Evolutionary conservation across 2,329 filamentous ascomycete species (phyloP), one percentile per base, ranked within the genome.

Genomic region (Aspergillus uvarum): DNA sequence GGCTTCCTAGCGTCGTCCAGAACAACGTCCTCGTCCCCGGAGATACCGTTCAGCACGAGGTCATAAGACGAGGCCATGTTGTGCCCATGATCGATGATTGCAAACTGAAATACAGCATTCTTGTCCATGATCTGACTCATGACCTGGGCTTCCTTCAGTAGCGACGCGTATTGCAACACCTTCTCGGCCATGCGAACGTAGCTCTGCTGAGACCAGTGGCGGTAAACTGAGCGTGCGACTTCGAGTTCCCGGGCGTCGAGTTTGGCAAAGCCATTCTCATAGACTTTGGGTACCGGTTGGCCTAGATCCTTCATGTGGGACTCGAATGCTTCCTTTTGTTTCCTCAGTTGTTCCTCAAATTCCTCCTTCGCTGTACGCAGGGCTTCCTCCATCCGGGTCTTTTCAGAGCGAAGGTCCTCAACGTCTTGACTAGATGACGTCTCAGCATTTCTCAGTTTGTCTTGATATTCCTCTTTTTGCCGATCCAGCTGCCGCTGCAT

Each of bases 111-210:
- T 21, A 94, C 89, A 8, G 97, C 90, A 65, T 87, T 87, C 74
- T 97, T 95, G 67, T 95, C 91, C 80, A 99, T 90, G 69, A 96
- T 91, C 68, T 96, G 94, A 79, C 93, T 96, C 91, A 99, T 95
- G 62, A 99, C 89, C 72, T 99, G 95, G 1, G 95, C 95, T 76
- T 99, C 95, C 74, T 99, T 99, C 60, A 99, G 77, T 29, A 88
- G 86, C 7, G 91, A 87, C 2, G 94, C 94, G 73, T 96, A 89
- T 71, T 96, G 92, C 50, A 99, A 81, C 29, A 98, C 88, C 2
- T 89, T 87, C 75, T 98, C 95, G 3, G 94, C 93, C 91, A 99
- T 96, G 58, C 89, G 88, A 59, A 99, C 92, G 69, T 94, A 97
- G 70, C 91, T 90, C 31, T 91, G 87, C 66, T 89, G 84, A 62